These are phyloP conservation scores for Fabrea salina DNA, from an alignment of 169 alveolate genomes.

Conservation along the genomic window DNA sequence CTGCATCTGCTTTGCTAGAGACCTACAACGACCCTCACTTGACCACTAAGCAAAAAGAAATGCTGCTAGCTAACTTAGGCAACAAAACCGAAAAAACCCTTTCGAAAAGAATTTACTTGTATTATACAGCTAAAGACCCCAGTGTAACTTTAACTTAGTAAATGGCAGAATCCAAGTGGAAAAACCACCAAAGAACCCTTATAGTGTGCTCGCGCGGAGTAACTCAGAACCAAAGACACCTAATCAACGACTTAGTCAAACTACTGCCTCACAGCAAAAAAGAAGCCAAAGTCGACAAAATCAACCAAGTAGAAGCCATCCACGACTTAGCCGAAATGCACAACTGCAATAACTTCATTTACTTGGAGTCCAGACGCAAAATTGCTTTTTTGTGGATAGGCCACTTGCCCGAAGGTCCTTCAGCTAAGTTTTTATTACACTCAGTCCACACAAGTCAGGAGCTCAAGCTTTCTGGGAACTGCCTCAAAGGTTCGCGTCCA, in stretches of 20 bases:
- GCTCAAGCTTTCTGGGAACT: slow-evolving; percentile 92
- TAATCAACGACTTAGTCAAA: slow-evolving; percentile 91
- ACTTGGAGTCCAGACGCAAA: slow-evolving; percentile 89
- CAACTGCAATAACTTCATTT: slow-evolving; percentile 40
- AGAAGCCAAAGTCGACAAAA: slow-evolving; percentile 83
- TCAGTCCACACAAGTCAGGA: slow-evolving; percentile 92
- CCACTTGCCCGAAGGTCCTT: slow-evolving; percentile 95
- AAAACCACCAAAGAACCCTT: slow-evolving; percentile 93
- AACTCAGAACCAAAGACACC: slow-evolving; percentile 89
- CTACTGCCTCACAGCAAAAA: slow-evolving; percentile 97
- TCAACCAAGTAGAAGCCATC: not conserved
- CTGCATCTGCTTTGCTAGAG: not conserved
- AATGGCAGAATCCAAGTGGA: slow-evolving; percentile 78
- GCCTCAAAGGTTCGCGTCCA: slow-evolving; percentile 93
- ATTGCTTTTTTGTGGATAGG: slow-evolving; percentile 93
- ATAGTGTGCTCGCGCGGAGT: slow-evolving; percentile 94
- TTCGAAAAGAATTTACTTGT: not conserved
- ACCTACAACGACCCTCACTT: not conserved
- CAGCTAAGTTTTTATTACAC: slow-evolving; percentile 87
- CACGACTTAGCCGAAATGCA: slow-evolving; percentile 32
- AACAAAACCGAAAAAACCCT: not conserved
- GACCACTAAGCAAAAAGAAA: not conserved
- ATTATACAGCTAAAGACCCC: not conserved
- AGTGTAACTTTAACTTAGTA: not conserved
- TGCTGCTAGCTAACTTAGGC: not conserved